phyloP scores from a whole-genome alignment of 495 filamentous ascomycete genomes.

The Penicillium verhagenii region DNA sequence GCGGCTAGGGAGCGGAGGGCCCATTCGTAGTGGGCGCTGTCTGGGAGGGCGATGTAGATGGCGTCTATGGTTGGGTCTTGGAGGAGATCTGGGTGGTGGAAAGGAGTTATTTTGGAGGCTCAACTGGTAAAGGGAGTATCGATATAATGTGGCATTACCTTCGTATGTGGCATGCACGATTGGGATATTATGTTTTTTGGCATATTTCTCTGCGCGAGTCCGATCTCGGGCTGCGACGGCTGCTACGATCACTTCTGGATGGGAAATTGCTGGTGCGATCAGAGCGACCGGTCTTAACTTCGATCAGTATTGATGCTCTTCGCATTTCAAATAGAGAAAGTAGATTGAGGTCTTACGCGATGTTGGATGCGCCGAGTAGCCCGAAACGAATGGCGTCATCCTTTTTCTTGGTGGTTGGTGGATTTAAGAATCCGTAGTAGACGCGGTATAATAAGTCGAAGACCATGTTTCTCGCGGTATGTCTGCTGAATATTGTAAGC shows the following conservation, averaged over 20 bases:
- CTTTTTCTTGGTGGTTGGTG: conserved; percentile 16
- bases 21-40: conserved; percentile 48
- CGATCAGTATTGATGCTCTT: neutral
- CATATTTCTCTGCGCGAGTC: conserved; percentile 52
- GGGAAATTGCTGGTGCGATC: conserved; percentile 55
- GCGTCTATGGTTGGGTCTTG: conserved; percentile 40
- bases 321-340: neutral
- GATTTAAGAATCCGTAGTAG: conserved; percentile 19
- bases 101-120: too few species aligned
- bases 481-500: too few species aligned
- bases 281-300: conserved; percentile 48
- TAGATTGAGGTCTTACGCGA: conserved; percentile 16
- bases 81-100: conserved; percentile 29
- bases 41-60: conserved; percentile 53
- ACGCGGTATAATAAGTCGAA: conserved; percentile 11
- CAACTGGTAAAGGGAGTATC: too few species aligned
- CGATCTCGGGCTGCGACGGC: conserved; percentile 59
- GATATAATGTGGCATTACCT: too few species aligned
- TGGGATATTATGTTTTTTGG: conserved; percentile 56
- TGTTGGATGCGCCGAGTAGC: conserved; percentile 31
- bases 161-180: conserved; percentile 49
- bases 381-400: conserved; percentile 33
- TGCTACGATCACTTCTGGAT: conserved; percentile 58
- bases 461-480: neutral
- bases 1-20: conserved; percentile 35